Evolutionary conservation across 129 eudicot genomes (phyloP).

Genomic region (Chrysanthemum seticuspe): DNA sequence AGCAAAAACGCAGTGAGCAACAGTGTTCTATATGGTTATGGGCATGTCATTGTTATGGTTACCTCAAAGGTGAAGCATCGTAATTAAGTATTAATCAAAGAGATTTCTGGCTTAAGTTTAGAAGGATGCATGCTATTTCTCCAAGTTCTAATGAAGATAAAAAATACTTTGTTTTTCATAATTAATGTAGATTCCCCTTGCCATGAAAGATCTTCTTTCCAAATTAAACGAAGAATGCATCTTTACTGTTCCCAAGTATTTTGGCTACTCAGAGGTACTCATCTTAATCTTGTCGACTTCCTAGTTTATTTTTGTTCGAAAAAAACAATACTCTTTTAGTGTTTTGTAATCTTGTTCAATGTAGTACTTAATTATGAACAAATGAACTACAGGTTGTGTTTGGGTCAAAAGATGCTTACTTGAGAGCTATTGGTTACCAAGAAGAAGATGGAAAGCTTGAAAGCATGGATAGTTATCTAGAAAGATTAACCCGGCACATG

Average conservation of each 20-base stretch:
- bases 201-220: conserved; percentile 84
- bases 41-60: conserved; percentile 74
- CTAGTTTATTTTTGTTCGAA: too few relatives aligned
- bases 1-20: conserved; percentile 46
- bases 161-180: conserved; percentile 4
- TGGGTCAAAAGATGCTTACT: conserved; percentile 54
- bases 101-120: too few relatives aligned
- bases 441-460: conserved; percentile 85
- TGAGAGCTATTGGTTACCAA: conserved; percentile 68
- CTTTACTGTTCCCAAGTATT: conserved; percentile 83
- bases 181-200: conserved; percentile 55
- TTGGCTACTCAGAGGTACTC: conserved; percentile 74
- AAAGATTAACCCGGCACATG: conserved; percentile 51
- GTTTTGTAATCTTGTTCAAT: neutral
- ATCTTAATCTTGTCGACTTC: conserved; percentile 5
- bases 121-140: neutral
- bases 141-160: neutral
- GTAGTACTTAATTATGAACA: neutral
- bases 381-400: conserved; percentile 46
- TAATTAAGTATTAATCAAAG: neutral
- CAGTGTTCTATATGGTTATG: conserved; percentile 54
- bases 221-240: conserved; percentile 80
- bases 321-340: too few relatives aligned
- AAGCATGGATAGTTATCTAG: conserved; percentile 46
- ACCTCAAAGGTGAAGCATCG: conserved; percentile 64